Percentiles rank a stretch among this genome's conserved stretches.
Conservation (phyloP, 495 filamentous ascomycete species). For the Penicillium chermesinum region DNA sequence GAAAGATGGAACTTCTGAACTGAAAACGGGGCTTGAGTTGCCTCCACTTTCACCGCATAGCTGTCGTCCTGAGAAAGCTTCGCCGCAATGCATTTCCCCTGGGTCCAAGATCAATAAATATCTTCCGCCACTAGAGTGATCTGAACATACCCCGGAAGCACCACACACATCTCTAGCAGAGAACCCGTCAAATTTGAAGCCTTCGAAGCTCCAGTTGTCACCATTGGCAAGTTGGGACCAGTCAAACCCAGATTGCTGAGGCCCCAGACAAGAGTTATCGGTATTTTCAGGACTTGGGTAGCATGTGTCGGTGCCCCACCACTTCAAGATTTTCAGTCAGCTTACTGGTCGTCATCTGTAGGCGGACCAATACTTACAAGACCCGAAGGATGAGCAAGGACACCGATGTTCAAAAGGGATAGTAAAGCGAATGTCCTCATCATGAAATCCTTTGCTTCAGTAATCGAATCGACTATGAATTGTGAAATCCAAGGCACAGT, state of each 20-base stretch:
- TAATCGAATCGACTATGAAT: background rate
- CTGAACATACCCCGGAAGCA: constrained; percentile 35
- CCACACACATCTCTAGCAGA: constrained; percentile 51
- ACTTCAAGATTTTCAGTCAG: constrained; percentile 18
- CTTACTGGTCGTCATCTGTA: background rate
- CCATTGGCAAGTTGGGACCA: constrained; percentile 60
- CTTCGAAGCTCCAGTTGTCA: constrained; percentile 56
- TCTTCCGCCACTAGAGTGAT: constrained; percentile 9
- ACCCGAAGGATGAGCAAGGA: constrained; percentile 31
- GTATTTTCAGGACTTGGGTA: constrained; percentile 71
- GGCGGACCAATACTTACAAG: constrained; percentile 19
- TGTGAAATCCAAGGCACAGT: constrained; percentile 16
- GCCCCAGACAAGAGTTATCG: constrained; percentile 65
- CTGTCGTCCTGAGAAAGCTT: constrained; percentile 38
- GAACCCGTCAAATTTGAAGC: constrained; percentile 69
- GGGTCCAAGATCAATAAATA: constrained; percentile 1
- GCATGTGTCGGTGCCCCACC: constrained; percentile 54
- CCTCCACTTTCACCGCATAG: constrained; percentile 43
- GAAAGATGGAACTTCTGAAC: constrained; percentile 66
- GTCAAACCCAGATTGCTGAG: constrained; percentile 65
- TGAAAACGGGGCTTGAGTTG: constrained; percentile 60
- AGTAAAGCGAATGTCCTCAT: constrained; percentile 23
- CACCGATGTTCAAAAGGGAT: constrained; percentile 18
- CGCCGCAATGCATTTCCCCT: constrained; percentile 64
- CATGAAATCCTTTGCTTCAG: constrained; percentile 2